These are phyloP conservation scores for Lentinus brumalis DNA, from an alignment of 768 basidiomycete species.

Conservation along the genomic window DNA sequence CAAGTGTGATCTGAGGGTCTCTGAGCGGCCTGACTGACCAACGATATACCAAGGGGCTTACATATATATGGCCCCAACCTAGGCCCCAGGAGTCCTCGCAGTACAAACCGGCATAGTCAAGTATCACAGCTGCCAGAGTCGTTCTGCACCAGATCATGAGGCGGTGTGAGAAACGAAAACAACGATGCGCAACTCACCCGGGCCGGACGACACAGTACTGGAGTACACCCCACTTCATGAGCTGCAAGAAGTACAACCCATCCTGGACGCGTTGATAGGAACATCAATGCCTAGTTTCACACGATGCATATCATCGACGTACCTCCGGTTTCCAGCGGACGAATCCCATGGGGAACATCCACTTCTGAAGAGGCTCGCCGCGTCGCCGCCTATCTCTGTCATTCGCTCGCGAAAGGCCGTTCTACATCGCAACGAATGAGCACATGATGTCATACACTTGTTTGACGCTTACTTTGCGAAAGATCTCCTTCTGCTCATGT, in stretches of 20 bases:
- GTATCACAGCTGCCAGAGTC: constrained; percentile 60
- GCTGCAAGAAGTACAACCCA: constrained; percentile 67
- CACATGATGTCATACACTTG: neutral
- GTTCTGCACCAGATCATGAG: constrained; percentile 37
- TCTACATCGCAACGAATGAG: constrained; percentile 14
- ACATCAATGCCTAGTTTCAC: neutral
- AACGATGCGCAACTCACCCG: constrained; percentile 36
- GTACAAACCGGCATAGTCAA: constrained; percentile 67
- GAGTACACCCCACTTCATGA: constrained; percentile 78
- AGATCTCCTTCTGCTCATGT: constrained; percentile 61
- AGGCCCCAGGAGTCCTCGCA: constrained; percentile 73
- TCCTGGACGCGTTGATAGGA: constrained; percentile 39
- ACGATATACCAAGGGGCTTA: constrained; percentile 29
- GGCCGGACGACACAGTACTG: constrained; percentile 74
- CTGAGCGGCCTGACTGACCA: neutral
- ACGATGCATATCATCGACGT: constrained; percentile 7
- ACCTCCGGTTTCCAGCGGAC: constrained; percentile 65
- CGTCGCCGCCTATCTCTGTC: constrained; percentile 46
- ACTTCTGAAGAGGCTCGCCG: constrained; percentile 51
- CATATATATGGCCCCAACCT: constrained; percentile 70
- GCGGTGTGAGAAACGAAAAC: neutral
- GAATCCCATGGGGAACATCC: constrained; percentile 71
- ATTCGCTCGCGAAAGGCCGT: constrained; percentile 58
- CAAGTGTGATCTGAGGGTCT: constrained; percentile 48
- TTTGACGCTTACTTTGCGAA: constrained; percentile 42